Percentiles rank a stretch among this genome's conserved stretches.
Evolutionary conservation across 192 early-diverging fungal genomes (phyloP).

Genomic region (Gonapodya prolifera): DNA sequence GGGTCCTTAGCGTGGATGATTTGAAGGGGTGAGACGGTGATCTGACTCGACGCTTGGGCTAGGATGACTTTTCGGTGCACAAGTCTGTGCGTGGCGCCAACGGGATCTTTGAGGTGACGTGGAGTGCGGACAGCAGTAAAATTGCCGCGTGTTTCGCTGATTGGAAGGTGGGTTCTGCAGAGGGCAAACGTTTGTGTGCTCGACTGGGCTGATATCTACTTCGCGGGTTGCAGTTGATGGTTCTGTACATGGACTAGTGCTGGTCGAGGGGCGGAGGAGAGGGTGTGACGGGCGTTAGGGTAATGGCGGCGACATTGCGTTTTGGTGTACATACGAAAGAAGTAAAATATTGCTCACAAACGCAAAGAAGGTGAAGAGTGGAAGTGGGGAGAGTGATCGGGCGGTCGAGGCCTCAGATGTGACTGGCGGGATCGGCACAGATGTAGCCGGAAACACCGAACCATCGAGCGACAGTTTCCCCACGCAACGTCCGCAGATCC

Average conservation of each 20-base stretch:
- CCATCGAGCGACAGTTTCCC: too few relatives aligned
- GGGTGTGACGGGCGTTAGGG: too few relatives aligned
- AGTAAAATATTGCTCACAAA: too few relatives aligned
- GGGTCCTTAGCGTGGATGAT: not conserved
- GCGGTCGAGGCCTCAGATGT: too few relatives aligned
- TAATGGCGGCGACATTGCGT: too few relatives aligned
- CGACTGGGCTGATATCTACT: not conserved
- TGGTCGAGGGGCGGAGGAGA: too few relatives aligned
- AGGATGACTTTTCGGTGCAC: not conserved
- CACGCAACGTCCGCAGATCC: too few relatives aligned
- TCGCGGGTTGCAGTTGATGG: not conserved
- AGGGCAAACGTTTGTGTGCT: not conserved
- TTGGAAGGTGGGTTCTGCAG: not conserved
- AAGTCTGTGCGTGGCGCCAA: not conserved
- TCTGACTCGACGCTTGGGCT: not conserved
- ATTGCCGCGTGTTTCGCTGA: not conserved
- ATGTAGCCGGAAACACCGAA: too few relatives aligned
- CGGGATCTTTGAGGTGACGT: slow-evolving; percentile 1
- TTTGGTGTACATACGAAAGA: too few relatives aligned
- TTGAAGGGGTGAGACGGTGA: not conserved
- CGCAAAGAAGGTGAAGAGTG: too few relatives aligned
- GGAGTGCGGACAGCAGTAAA: not conserved
- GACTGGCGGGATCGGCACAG: too few relatives aligned
- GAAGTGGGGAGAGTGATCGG: too few relatives aligned
- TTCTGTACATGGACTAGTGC: slow-evolving; percentile 1